phyloP scores from a whole-genome alignment of 1,284 basidiomycete genomes.

The Cryptococcus floricola region DNA sequence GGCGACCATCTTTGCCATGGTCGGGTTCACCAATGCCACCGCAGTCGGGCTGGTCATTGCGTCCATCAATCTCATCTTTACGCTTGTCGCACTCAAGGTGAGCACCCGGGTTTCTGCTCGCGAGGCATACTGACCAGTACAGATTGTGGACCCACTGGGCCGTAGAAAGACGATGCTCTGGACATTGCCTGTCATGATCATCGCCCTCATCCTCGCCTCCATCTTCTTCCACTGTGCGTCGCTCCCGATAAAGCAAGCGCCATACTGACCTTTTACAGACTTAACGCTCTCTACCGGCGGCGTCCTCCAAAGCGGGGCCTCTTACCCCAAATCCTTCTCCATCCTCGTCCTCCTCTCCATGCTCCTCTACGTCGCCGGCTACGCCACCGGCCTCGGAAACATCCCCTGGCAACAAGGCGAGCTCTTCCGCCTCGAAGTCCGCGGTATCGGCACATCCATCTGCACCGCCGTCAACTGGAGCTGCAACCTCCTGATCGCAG shows the following conservation, averaged over 20 bases:
- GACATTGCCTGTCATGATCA: constrained; percentile 71
- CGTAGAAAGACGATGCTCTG: constrained; percentile 70
- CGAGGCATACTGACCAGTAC: not conserved
- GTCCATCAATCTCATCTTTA: constrained; percentile 75
- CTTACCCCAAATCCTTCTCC: constrained; percentile 64
- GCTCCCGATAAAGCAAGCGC: not conserved
- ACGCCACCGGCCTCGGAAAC: constrained; percentile 71
- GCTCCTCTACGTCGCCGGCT: constrained; percentile 77
- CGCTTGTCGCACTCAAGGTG: constrained; percentile 69
- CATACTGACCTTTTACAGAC: constrained; percentile 47
- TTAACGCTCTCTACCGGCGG: constrained; percentile 65
- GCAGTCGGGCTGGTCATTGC: constrained; percentile 74
- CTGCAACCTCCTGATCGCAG: constrained; percentile 68
- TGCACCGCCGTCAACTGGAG: constrained; percentile 75
- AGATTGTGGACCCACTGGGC: constrained; percentile 71
- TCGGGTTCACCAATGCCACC: constrained; percentile 75
- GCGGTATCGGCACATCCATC: constrained; percentile 74
- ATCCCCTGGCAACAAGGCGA: constrained; percentile 86
- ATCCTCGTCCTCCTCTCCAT: constrained; percentile 69
- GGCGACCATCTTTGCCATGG: constrained; percentile 71
- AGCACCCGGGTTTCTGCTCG: not conserved
- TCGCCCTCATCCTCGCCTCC: constrained; percentile 66
- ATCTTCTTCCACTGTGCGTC: constrained; percentile 69
- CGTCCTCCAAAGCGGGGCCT: constrained; percentile 60
- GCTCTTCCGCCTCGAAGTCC: constrained; percentile 71